Evolutionary conservation across 2,329 filamentous ascomycete species (phyloP), one percentile per base, ranked within the genome.

Genomic region (Ceratocystis alfenasii): DNA sequence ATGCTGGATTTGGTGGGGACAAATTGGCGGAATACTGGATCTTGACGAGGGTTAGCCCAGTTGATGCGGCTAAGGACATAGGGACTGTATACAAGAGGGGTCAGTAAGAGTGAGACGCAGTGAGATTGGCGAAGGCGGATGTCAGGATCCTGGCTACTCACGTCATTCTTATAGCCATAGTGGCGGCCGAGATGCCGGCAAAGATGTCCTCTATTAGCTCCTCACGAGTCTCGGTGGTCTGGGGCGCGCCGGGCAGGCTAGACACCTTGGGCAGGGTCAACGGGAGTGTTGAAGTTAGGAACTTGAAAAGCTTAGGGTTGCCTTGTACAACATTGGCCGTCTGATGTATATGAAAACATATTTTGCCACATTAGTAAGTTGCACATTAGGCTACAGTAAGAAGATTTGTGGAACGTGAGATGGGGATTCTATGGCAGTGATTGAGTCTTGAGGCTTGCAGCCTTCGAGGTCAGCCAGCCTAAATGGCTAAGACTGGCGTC

Each of bases 111-210:
- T 5, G 48, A 48, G 46, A n/a, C 6, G 15, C 7, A 28, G 41
- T 3, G 28, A n/a, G 36, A n/a, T 3, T 6, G 22, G 50, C 15
- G 8, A 15, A 30, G 25, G 1, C 17, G 30, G 28, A 36, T 25
- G 45, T 8, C 46, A 17, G 20, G 7, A 28, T n/a, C 12, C 20
- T 10, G 45, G 10, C 17, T 5, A 72, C 75, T 71, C 69, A 78
- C 77, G 82, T 85, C 66, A 86, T 73, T 8, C 83, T 77, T 48
- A 85, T 77, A 0, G 82, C 77, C 84, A 87, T 87, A 1, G 83
- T 80, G 0, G 83, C 80, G 4, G 75, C 71, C 22, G 74, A 76
- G 64, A 86, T 77, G 10, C 83, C 84, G 17, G 75, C 74, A 30
- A 77, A 70, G 2, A 85, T 77, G 71, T 87, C 82, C 1, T 74